Conservation (phyloP, 1,284 basidiomycete genomes). For the Malassezia slooffiae region DNA sequence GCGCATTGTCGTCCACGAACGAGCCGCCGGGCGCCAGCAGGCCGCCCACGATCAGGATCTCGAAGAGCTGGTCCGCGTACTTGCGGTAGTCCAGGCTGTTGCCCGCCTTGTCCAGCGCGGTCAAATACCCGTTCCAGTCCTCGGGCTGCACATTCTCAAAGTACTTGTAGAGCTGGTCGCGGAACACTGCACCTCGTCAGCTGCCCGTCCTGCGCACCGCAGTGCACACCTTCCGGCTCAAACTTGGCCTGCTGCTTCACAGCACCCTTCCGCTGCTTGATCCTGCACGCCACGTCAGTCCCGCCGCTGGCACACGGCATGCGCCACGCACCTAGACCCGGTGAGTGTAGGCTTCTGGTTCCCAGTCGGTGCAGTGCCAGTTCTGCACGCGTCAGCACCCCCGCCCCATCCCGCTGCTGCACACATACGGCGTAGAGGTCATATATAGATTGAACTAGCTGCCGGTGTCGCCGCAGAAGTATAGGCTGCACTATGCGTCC, state of each 20-base stretch:
- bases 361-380: conserved; percentile 18
- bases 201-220: background rate
- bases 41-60: conserved; percentile 83
- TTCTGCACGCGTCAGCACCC: background rate
- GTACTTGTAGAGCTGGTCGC: conserved; percentile 87
- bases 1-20: conserved; percentile 75
- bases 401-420: too few species aligned
- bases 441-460: conserved; percentile 4
- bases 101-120: conserved; percentile 76
- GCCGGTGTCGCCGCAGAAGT: too few species aligned
- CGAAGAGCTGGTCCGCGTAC: conserved; percentile 90
- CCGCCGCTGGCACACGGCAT: too few species aligned
- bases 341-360: conserved; percentile 48
- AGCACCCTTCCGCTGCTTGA: conserved; percentile 35
- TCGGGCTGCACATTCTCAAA: conserved; percentile 67
- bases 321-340: conserved; percentile 43
- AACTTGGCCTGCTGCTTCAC: conserved; percentile 52
- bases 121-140: conserved; percentile 71
- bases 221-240: conserved; percentile 49
- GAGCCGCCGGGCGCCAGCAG: conserved; percentile 87
- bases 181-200: conserved; percentile 58
- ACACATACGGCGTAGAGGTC: conserved; percentile 20
- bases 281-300: conserved; percentile 7
- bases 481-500: too few species aligned
- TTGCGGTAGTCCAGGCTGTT: conserved; percentile 58